Percentiles rank a stretch among this genome's conserved stretches.
phyloP scores from a whole-genome alignment of 768 basidiomycete genomes.

The Termitomyces eurrhizus region DNA sequence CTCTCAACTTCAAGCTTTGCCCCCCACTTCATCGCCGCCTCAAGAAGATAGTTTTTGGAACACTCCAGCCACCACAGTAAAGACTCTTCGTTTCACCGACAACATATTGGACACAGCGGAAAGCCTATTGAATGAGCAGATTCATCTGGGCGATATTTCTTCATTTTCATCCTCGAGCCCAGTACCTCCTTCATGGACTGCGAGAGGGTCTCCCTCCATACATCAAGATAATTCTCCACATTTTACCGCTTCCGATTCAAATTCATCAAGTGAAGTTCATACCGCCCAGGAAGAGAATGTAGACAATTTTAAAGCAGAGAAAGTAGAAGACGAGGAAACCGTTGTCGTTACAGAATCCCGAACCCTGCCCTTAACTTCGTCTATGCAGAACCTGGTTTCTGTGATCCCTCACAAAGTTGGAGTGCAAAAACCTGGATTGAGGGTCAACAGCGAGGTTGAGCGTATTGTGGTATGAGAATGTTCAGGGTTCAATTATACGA shows the following conservation, averaged over 20 bases:
- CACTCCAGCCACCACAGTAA: slow-evolving; percentile 50
- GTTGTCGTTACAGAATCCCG: background rate
- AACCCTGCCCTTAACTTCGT: background rate
- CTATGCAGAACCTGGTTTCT: background rate
- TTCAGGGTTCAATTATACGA: background rate
- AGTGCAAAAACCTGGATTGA: slow-evolving; percentile 31
- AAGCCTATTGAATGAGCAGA: slow-evolving; percentile 59
- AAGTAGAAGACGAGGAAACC: background rate
- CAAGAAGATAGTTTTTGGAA: slow-evolving; percentile 63
- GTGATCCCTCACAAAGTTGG: slow-evolving; percentile 4
- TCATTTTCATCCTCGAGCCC: slow-evolving; percentile 43
- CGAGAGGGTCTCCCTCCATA: background rate
- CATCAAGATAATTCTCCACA: background rate
- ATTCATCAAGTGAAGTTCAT: background rate
- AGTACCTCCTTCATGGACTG: slow-evolving; percentile 13
- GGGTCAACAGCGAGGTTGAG: slow-evolving; percentile 61
- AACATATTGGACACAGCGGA: slow-evolving; percentile 51
- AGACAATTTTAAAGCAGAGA: background rate
- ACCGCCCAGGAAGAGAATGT: background rate
- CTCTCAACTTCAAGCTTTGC: slow-evolving; percentile 16
- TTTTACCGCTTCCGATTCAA: background rate
- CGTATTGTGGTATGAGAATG: slow-evolving; percentile 50
- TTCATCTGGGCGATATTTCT: slow-evolving; percentile 52
- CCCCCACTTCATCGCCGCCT: slow-evolving; percentile 26
- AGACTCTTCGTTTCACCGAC: slow-evolving; percentile 60